Evolutionary conservation across 371 early-diverging fungal species (phyloP).

Genomic region (Syncephalastrum racemosum): DNA sequence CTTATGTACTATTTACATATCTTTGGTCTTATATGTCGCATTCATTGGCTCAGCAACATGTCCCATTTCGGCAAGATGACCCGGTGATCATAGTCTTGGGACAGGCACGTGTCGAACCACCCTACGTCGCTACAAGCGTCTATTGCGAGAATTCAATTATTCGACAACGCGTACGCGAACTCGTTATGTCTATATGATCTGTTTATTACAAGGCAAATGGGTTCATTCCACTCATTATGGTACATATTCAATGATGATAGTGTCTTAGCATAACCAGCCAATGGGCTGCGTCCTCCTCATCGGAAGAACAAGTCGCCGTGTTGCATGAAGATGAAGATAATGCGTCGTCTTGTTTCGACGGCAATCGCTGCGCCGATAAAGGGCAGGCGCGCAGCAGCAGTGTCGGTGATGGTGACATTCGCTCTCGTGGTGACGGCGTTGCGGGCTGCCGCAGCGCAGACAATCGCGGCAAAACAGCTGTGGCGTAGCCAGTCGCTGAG

Average conservation of each 20-base stretch:
- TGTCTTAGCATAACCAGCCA: slow-evolving; percentile 41
- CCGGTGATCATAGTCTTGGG: slow-evolving; percentile 54
- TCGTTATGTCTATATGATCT: slow-evolving; percentile 35
- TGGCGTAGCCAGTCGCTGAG: not conserved
- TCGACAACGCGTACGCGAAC: slow-evolving; percentile 53
- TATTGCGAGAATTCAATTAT: slow-evolving; percentile 50
- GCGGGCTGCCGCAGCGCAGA: no score
- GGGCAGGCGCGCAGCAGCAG: no score
- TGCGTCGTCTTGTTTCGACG: no score
- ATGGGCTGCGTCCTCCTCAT: slow-evolving; percentile 44
- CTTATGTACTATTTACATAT: slow-evolving; percentile 1
- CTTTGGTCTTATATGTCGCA: not conserved
- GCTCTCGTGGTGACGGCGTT: no score
- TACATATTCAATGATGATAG: not conserved
- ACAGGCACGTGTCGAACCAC: slow-evolving; percentile 56
- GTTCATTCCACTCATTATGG: no score
- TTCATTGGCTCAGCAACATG: slow-evolving; percentile 32
- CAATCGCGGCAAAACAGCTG: not conserved
- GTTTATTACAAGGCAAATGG: slow-evolving; percentile 1
- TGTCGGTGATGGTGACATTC: no score
- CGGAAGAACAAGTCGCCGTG: slow-evolving; percentile 17
- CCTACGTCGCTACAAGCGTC: slow-evolving; percentile 53
- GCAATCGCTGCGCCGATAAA: no score
- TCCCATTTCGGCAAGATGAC: slow-evolving; percentile 49
- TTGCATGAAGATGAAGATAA: slow-evolving; percentile 6